Evolutionary conservation across 2,329 filamentous ascomycete species (phyloP).

Genomic region (Dothiorella sarmentorum): DNA sequence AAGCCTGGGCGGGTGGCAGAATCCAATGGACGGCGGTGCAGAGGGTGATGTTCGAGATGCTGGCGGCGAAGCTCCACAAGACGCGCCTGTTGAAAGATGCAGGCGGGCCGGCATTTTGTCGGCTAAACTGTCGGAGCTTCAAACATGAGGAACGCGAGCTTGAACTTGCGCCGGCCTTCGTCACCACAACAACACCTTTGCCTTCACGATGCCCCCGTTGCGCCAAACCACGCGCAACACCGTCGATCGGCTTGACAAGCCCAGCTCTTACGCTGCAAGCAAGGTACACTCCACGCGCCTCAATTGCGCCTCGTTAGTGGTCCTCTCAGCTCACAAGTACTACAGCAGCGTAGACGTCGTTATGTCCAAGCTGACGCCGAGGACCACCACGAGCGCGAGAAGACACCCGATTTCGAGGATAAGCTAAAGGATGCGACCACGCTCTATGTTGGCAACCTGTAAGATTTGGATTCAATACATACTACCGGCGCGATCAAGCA

Average conservation of each 20-base stretch:
- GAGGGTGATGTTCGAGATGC: neutral
- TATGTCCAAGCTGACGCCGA: slow-evolving; percentile 59
- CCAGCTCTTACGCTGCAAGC: slow-evolving; percentile 86
- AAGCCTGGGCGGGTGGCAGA: neutral
- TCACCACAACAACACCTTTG: neutral
- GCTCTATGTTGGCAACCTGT: slow-evolving; percentile 96
- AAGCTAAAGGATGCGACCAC: slow-evolving; percentile 85
- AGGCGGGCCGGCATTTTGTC: neutral
- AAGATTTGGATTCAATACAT: slow-evolving; percentile 35
- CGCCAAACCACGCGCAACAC: slow-evolving; percentile 58
- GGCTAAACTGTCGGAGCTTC: slow-evolving; percentile 12
- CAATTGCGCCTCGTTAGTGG: slow-evolving; percentile 20
- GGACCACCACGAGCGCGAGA: slow-evolving; percentile 52
- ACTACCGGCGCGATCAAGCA: neutral
- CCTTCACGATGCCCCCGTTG: slow-evolving; percentile 48
- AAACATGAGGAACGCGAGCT: slow-evolving; percentile 2
- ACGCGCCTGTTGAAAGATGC: slow-evolving; percentile 12
- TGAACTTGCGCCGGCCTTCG: neutral
- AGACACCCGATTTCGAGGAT: slow-evolving; percentile 63
- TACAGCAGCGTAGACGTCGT: slow-evolving; percentile 68
- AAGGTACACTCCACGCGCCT: slow-evolving; percentile 54
- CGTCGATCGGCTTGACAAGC: slow-evolving; percentile 87
- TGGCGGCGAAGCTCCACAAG: neutral
- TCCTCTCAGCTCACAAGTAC: slow-evolving; percentile 1
- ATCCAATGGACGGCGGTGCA: neutral